Base-by-base conservation (phyloP, 345 rosid genomes). In the Viola odorata region DNA sequence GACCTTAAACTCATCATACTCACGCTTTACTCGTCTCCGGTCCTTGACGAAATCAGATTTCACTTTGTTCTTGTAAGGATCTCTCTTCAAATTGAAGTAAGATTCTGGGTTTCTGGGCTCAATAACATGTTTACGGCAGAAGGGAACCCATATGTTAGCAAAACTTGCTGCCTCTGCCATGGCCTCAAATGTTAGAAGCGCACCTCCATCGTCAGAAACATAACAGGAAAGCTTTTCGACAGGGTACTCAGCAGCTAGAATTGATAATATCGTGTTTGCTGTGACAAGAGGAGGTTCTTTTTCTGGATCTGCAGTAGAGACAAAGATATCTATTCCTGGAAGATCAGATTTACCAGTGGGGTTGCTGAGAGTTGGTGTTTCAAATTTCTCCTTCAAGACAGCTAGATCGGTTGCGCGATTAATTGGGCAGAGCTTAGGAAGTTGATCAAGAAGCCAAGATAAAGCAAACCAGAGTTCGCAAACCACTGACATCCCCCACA, bases 81-180 rank as follows among this genome's bases (percentile, higher is more conserved):
- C 98, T 79, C 88, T 80, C 73, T 85, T 92, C 75, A 92, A 75
- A 68, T 74, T 86, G 77, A 92, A 92, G 75, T 92, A 92, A 5
- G 98, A 85, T 56, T 92, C 98, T 0, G 98, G 98, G 64, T 90
- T 92, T 75, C 98, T 85, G 13, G 98, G 98, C 83, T 89, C 97
- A 8, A 92, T 83, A 52, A 50, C 67, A 75, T 92, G 98, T 72
- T 92, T 92, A 50, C 98, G 94, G 68, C 98, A 92, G 54, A 92
- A 92, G 3, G 98, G 98, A 69, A 87, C 97, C 98, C 98, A 92
- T 5, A 74, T 53, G 68, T 92, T 85, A 55, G 98, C 95, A 67
- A 85, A 92, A 71, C 98, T 92, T n/a, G 98, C 98, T 38, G 96
- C 98, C 79, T 92, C 98, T 37, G 98, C 98, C 98, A 92, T 92